Percentiles rank a stretch among this genome's conserved stretches.
Evolutionary conservation across 805 yeast genomes (phyloP).

Genomic region (Candida parachauliodes): DNA sequence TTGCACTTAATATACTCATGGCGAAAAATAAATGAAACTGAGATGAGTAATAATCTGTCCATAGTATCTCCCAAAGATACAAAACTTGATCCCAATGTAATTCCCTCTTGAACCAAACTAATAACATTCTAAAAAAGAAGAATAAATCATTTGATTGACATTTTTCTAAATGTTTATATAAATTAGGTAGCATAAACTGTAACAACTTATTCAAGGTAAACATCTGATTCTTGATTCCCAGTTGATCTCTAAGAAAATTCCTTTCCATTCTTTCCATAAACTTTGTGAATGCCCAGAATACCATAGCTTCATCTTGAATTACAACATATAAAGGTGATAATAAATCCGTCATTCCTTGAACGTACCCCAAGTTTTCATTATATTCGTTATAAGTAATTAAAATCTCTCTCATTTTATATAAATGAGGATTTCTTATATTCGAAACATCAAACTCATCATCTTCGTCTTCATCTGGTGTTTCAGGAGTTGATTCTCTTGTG

Average conservation of each 20-base stretch:
- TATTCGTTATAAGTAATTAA: slow-evolving; percentile 82
- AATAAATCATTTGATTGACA: slow-evolving; percentile 89
- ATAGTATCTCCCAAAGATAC: slow-evolving; percentile 86
- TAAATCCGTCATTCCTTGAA: slow-evolving; percentile 97
- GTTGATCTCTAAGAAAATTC: slow-evolving; percentile 85
- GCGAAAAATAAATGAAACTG: slow-evolving; percentile 89
- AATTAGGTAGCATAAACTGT: slow-evolving; percentile 84
- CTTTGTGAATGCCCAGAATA: slow-evolving; percentile 85
- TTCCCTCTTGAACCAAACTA: slow-evolving; percentile 95
- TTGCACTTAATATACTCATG: slow-evolving; percentile 82
- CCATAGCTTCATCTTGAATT: slow-evolving; percentile 64
- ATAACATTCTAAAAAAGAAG: slow-evolving; percentile 90
- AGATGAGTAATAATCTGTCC: slow-evolving; percentile 83
- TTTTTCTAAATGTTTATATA: slow-evolving; percentile 77
- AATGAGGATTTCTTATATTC: slow-evolving; percentile 70
- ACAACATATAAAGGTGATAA: slow-evolving; percentile 76
- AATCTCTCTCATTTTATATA: slow-evolving; percentile 69
- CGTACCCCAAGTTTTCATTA: slow-evolving; percentile 84
- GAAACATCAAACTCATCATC: slow-evolving; percentile 56
- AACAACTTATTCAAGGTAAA: slow-evolving; percentile 74
- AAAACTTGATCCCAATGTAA: slow-evolving; percentile 74
- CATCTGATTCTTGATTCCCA: slow-evolving; percentile 92
- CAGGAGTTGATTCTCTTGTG: slow-evolving; percentile 22
- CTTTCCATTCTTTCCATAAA: slow-evolving; percentile 96
- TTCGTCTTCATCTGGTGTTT: slow-evolving; percentile 26